Evolutionary conservation across 73 alveolate genomes (phyloP), one percentile per base, ranked within the genome.

Genomic region (Paramecium primaurelia): DNA sequence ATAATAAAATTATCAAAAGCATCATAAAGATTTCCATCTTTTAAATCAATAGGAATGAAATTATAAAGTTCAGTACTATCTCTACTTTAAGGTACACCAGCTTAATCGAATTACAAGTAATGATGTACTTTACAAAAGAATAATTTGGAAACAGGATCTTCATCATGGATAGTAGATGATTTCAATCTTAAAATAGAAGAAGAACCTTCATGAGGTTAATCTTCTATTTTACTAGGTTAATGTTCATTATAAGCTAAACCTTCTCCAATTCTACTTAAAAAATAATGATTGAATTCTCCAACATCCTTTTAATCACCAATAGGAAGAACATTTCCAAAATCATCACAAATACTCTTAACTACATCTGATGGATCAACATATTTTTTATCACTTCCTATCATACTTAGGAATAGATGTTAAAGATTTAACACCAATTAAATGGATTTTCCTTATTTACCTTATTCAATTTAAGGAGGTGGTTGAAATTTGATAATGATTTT

Each of bases 301-400:
- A 97, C 93, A 75, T 97, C 99, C 80, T 96, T 93, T 87, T 97
- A 94, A 54, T 95, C 98, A 9, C 98, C 98, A 22, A 97, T 47
- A 44, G 89, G 91, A 12, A 97, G 59, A 58, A 71, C 71, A 88
- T 93, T 92, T 6, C 98, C 98, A 69, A 92, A 94, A 32, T 95
- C 98, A 77, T 96, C 97, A 42, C 92, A 93, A 8, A 96, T 89
- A 25, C 92, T 45, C n/a, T 90, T 77, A 42, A 97, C 89, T 2
- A 96, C 97, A 44, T 85, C 86, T 32, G 96, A 58, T 2, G 99
- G 98, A 44, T 96, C 98, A 2, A 93, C 92, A 89, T 96, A 96
- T 71, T 93, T 95, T 75, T 93, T 69, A 47, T 95, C 95, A 49
- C 97, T 89, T 60, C 95, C 90, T 26, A 94, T 64, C 95, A 97